Percentiles rank a stretch among this genome's conserved stretches.
These are phyloP conservation scores for Erigeron canadensis DNA, from an alignment of 129 eudicot genomes.

Conservation along the genomic window DNA sequence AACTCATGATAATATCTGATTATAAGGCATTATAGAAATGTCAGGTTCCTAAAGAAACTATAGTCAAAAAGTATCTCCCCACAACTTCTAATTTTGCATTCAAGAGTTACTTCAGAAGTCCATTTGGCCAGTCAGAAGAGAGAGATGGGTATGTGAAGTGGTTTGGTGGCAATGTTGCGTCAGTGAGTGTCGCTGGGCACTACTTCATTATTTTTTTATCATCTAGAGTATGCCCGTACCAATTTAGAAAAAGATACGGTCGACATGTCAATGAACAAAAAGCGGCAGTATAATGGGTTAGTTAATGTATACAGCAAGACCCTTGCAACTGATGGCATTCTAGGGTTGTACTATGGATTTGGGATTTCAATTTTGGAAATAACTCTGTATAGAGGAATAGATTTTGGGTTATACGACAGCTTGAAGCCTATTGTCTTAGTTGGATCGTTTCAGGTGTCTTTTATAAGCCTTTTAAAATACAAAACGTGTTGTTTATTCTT, in stretches of 20 bases:
- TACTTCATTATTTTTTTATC: constrained; percentile 85
- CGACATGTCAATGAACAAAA: constrained; percentile 28
- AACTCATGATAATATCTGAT: constrained; percentile 21
- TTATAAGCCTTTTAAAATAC: neutral
- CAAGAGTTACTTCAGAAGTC: constrained; percentile 85
- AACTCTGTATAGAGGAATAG: constrained; percentile 91
- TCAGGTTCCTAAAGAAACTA: constrained; percentile 31
- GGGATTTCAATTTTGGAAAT: constrained; percentile 87
- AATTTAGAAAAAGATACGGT: constrained; percentile 82
- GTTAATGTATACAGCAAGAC: constrained; percentile 78
- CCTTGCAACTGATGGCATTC: constrained; percentile 70
- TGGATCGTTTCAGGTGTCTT: constrained; percentile 65
- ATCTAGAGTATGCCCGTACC: constrained; percentile 88
- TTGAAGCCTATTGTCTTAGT: constrained; percentile 82
- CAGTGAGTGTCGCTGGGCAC: constrained; percentile 99
- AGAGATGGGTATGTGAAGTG: constrained; percentile 86
- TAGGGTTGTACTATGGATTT: constrained; percentile 86
- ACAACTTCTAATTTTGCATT: constrained; percentile 99
- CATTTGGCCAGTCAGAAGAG: constrained; percentile 81
- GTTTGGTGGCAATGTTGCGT: constrained; percentile 98
- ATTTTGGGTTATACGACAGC: constrained; percentile 89
- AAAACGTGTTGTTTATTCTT: neutral
- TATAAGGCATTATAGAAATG: constrained; percentile 25
- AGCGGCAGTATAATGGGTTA: constrained; percentile 74
- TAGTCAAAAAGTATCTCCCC: constrained; percentile 32